These are phyloP conservation scores for Xylaria intraflava DNA, from an alignment of 495 filamentous ascomycete genomes.

Conservation along the genomic window DNA sequence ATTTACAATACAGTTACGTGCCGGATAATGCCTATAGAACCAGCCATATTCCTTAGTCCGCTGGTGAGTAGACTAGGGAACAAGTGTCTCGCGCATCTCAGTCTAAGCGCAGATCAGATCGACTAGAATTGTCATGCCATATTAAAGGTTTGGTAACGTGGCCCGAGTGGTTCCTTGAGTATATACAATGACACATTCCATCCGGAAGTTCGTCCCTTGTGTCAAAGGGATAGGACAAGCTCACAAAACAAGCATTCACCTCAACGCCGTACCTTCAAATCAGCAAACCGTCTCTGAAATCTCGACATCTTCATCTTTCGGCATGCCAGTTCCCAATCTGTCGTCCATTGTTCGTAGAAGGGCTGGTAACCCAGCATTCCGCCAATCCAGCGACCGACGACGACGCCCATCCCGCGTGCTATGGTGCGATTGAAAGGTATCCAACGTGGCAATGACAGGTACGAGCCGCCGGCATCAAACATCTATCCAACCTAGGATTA, in stretches of 20 bases:
- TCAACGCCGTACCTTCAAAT: background rate
- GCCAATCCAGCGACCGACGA: conserved; percentile 44
- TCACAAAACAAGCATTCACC: background rate
- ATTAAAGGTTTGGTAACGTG: no score
- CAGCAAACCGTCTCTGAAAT: conserved; percentile 33
- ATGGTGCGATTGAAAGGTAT: conserved; percentile 37
- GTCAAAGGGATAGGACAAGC: no score
- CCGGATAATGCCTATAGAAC: no score
- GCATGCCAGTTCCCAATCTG: conserved; percentile 45
- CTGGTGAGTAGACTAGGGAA: no score
- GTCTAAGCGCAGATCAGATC: background rate
- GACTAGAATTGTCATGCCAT: no score
- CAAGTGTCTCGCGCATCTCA: no score
- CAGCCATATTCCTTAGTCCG: no score
- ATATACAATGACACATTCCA: background rate
- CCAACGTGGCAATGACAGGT: conserved; percentile 40
- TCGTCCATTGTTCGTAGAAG: conserved; percentile 44
- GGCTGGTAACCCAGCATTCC: conserved; percentile 47
- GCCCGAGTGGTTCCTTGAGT: no score
- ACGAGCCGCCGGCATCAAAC: conserved; percentile 44
- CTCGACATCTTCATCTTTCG: conserved; percentile 36
- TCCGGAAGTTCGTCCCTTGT: no score
- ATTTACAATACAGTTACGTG: background rate
- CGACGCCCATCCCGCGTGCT: conserved; percentile 32
- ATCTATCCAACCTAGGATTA: conserved; percentile 25